phyloP scores from a whole-genome alignment of 75 land plant genomes.

The Pinus tabuliformis region DNA sequence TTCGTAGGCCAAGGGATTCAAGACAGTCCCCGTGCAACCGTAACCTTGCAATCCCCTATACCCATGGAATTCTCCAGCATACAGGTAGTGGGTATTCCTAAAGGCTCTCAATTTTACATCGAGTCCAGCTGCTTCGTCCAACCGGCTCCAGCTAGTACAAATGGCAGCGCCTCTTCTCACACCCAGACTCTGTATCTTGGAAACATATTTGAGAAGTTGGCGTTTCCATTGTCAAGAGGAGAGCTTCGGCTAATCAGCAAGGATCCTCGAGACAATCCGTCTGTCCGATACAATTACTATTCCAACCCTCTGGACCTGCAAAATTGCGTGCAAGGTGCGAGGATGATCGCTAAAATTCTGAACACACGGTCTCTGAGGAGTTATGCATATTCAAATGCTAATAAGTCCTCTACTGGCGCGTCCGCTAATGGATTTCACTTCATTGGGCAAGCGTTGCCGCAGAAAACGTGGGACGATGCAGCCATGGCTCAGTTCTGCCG shows the following conservation, averaged over 20 bases:
- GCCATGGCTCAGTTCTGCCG: slow-evolving; percentile 53
- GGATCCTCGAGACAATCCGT: slow-evolving; percentile 65
- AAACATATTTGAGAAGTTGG: slow-evolving; percentile 58
- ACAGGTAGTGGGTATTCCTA: slow-evolving; percentile 62
- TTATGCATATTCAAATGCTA: slow-evolving; percentile 14
- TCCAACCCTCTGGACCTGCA: slow-evolving; percentile 53
- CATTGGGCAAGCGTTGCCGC: slow-evolving; percentile 21
- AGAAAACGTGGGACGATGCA: slow-evolving; percentile 15
- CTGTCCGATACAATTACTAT: slow-evolving; percentile 88
- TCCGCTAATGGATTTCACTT: neutral
- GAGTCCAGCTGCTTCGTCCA: slow-evolving; percentile 52
- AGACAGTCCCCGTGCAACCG: slow-evolving; percentile 77
- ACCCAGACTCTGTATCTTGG: neutral
- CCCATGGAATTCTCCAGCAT: slow-evolving; percentile 55
- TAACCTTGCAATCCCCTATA: slow-evolving; percentile 50
- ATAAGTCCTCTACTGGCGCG: slow-evolving; percentile 3
- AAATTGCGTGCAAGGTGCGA: slow-evolving; percentile 58
- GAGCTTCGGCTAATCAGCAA: slow-evolving; percentile 41
- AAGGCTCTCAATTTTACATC: slow-evolving; percentile 40
- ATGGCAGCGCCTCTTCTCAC: neutral
- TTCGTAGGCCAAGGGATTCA: slow-evolving; percentile 71
- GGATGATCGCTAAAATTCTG: slow-evolving; percentile 34
- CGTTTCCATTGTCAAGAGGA: slow-evolving; percentile 70
- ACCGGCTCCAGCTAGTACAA: neutral
- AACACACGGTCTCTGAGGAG: slow-evolving; percentile 42